Base-by-base conservation (phyloP, 2,329 filamentous ascomycete species). In the Gnomoniopsis smithogilvyi region DNA sequence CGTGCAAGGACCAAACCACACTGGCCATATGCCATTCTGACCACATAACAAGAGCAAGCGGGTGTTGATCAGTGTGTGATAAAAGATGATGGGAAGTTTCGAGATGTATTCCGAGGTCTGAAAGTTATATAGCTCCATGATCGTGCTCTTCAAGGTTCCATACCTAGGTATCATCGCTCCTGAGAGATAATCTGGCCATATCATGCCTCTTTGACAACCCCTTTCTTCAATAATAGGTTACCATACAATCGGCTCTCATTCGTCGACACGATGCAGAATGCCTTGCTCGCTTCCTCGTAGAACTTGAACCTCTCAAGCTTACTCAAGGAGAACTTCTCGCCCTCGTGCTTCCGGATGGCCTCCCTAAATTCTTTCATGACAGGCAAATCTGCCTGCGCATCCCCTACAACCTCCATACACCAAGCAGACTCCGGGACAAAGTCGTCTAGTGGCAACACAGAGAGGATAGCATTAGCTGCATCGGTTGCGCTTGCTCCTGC, bases 381-480 rank as follows among this genome's bases (percentile, higher is more conserved):
- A 1, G 49, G 48, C 19, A 58, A 21, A 19, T 58, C 55, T 3
- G 55, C 55, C 26, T 34, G 19, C 19, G 55, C 48, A 19, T 51
- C 49, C 2, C 55, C 55, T 2, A 58, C 55, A 15, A 58, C 55
- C 15, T 51, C 49, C 55, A 58, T 58, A 41, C 55, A 58, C 55
- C 55, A 52, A 22, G 55, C 55, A 10, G 55, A 34, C 30, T 58
- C 38, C 19, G 38, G 19, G 3, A 58, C 55, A n/a, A 58, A 58
- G 41, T 52, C 49, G 48, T 58, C 55, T 15, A 58, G 30, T 7
- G 55, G 55, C 26, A 58, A 15, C 11, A 58, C 49, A 6, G 55
- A 58, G 49, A 58, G 55, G 41, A 58, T 58, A 4, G 55, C 55
- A 26, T 58, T 43, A 30, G 55, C 55, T n/a, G 55, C 49, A 6